Evolutionary conservation across 2,329 filamentous ascomycete species (phyloP), one percentile per base, ranked within the genome.

Genomic region (Madurella mycetomatis): DNA sequence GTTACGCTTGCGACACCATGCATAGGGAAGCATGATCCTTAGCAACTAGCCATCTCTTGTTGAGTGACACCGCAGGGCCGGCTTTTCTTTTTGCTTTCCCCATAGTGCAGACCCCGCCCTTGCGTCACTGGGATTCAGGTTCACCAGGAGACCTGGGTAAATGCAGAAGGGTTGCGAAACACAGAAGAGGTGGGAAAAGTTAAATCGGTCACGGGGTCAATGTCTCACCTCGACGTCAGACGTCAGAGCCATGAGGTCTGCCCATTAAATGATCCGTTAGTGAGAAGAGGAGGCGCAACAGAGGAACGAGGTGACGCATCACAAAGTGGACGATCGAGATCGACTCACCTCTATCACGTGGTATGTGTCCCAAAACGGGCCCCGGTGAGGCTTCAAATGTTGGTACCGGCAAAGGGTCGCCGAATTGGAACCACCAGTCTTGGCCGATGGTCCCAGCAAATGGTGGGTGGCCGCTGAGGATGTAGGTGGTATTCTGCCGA

Each of bases 21-120:
- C 43, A 30, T 16, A n/a, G 44, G 32, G 31, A 31, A 31, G 9
- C 13, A 31, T 18, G 37, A 48, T 42, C 15, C 16, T 41, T 32
- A 19, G 15, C 9, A 16, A 25, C 40, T 17, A 34, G 41, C 34
- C 18, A 16, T 47, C 43, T 51, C 25, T 17, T 50, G 25, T 7
- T 39, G 34, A 53, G 42, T 56, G 32, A 42, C 47, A 53, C 54
- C 34, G 40, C 50, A 56, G 50, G 34, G 39, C 2, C 34, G 45
- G 32, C 37, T 42, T 40, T 11, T 46, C 17, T 32, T 41, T 25
- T 46, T 15, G 13, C 13, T 15, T 11, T 37, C 34, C 34, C 34
- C 34, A 37, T 37, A 37, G 34, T 37, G 34, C 9, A 15, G 34
- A 11, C 34, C 34, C 34, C 34, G 34, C 34, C 34, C 11, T 37